Evolutionary conservation across 306 rosid genomes (phyloP), one percentile per base, ranked within the genome.

Genomic region (Dicorynia guianensis): DNA sequence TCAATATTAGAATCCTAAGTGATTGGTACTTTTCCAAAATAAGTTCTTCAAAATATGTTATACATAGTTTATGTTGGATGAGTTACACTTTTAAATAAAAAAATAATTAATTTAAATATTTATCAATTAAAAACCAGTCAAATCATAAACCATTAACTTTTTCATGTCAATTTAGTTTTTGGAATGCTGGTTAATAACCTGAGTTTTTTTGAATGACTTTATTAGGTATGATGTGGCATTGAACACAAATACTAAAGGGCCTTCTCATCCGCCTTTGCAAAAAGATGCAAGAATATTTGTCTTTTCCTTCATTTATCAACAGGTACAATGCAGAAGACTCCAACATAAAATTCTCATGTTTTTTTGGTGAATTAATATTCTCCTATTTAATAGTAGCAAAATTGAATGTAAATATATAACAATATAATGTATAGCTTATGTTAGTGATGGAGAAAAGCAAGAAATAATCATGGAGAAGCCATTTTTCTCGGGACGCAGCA

Each of bases 291-390:
- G 54, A 84, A 82, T 50, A 79, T 87, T 14, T 73, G 85, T 82
- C 76, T 87, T 17, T 87, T 84, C 74, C 79, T 84, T 61, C 91
- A 87, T 72, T 79, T 84, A 59, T 87, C 87, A 44, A 87, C 91
- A 18, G 89, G 91, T 84, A 46, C 10, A 6, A 0, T 8, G 10
- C 10, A 6, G 42, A 38, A 38, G 42, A 38, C 42, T 52, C 1
- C 10, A 52, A 5, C 30, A 15, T 5, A 48, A 3, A n/a, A n/a
- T n/a, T n/a, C n/a, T n/a, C n/a, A n/a, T n/a, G n/a, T n/a, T n/a
- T n/a, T n/a, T n/a, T n/a, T n/a, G n/a, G n/a, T n/a, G n/a, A n/a
- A n/a, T n/a, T 12, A 5, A 6, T 43, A 2, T 43, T 6, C 10
- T 6, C 7, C 5, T 43, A 43, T 43, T 7, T 12, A 13, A 48